Conservation (phyloP, 106 monocot species). For the Narthecium ossifragum region DNA sequence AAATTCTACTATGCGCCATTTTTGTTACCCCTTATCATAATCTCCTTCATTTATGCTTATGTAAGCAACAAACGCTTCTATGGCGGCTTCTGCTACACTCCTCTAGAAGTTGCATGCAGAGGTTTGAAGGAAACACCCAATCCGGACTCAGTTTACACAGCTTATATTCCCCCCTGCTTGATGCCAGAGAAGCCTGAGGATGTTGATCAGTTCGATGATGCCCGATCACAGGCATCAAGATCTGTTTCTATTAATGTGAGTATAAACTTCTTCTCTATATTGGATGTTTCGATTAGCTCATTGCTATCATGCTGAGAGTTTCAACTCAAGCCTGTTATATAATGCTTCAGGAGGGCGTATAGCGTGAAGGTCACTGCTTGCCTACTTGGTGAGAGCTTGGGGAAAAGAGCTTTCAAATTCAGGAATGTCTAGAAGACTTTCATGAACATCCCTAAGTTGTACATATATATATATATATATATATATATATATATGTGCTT, state of each 20-base stretch:
- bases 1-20: constrained; percentile 55
- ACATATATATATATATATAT: too few relatives aligned
- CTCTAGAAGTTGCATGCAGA: constrained; percentile 52
- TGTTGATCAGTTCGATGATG: constrained; percentile 45
- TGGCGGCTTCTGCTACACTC: constrained; percentile 44
- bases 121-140: constrained; percentile 41
- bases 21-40: constrained; percentile 43
- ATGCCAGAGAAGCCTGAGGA: constrained; percentile 52
- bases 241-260: constrained; percentile 26
- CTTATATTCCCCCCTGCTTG: constrained; percentile 65
- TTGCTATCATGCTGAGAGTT: too few relatives aligned
- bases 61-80: constrained; percentile 69
- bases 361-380: too few relatives aligned
- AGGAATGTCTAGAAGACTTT: too few relatives aligned
- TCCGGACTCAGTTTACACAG: constrained; percentile 43
- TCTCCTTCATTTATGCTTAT: constrained; percentile 56
- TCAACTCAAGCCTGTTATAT: too few relatives aligned
- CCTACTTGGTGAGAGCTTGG: too few relatives aligned
- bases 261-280: too few relatives aligned
- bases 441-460: too few relatives aligned
- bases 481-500: too few relatives aligned
- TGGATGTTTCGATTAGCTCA: too few relatives aligned
- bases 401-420: too few relatives aligned
- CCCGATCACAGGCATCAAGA: constrained; percentile 36
- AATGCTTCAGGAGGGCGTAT: too few relatives aligned